These are phyloP conservation scores for Elongisporangium prolatum DNA, from an alignment of 352 stramenopile species.

Conservation along the genomic window DNA sequence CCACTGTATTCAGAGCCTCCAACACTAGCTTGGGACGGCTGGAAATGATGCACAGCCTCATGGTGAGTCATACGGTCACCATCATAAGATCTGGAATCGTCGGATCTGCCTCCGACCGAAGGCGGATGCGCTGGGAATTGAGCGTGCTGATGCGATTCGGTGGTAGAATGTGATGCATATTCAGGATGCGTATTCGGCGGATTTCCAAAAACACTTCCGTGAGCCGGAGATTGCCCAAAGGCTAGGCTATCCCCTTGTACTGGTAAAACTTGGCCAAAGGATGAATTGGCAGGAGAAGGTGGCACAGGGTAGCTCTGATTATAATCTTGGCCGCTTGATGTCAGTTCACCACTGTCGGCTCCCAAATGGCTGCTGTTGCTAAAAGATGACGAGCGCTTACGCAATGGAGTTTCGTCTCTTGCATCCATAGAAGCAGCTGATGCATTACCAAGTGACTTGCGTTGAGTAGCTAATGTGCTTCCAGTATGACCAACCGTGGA, in stretches of 20 bases:
- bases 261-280: slow-evolving; percentile 14
- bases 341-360: neutral
- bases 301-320: neutral
- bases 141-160: neutral
- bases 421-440: neutral
- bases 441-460: slow-evolving; percentile 1
- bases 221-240: neutral
- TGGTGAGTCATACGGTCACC: neutral
- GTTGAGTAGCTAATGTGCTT: neutral
- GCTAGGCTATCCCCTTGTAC: neutral
- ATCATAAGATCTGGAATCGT: neutral
- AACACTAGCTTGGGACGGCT: neutral
- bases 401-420: neutral
- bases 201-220: neutral
- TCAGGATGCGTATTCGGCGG: neutral
- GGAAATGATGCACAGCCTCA: neutral
- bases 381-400: neutral
- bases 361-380: neutral
- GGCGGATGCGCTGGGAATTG: neutral
- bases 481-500: neutral
- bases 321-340: neutral
- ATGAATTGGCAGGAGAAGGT: slow-evolving; percentile 12
- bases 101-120: neutral
- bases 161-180: neutral
- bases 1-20: neutral